A percentile compares a stretch with the other conserved stretches of the same genome.
phyloP scores from a whole-genome alignment of 805 yeast genomes.

The Alloascoidea africana region DNA sequence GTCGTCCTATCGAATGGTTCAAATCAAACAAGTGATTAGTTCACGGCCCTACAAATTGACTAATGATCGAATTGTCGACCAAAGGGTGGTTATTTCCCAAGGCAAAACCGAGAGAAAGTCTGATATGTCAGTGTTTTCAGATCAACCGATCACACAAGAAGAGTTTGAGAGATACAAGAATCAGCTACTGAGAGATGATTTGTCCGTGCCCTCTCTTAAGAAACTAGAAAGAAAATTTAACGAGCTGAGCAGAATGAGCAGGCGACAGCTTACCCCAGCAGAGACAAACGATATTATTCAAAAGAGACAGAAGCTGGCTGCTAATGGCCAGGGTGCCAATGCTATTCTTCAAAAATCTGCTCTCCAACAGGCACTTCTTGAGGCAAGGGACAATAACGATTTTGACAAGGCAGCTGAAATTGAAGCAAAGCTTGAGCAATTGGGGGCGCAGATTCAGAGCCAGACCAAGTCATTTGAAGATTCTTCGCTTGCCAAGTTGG shows the following conservation, averaged over 20 bases:
- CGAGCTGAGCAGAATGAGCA: slow-evolving; percentile 47
- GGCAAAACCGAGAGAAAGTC: slow-evolving; percentile 62
- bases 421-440: slow-evolving; percentile 15
- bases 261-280: slow-evolving; percentile 50
- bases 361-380: slow-evolving; percentile 57
- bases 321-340: slow-evolving; percentile 45
- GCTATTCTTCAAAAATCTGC: slow-evolving; percentile 64
- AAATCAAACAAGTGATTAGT: slow-evolving; percentile 48
- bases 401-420: slow-evolving; percentile 15
- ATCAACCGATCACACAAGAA: slow-evolving; percentile 49
- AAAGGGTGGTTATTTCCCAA: slow-evolving; percentile 62
- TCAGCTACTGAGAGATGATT: slow-evolving; percentile 42
- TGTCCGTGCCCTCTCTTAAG: slow-evolving; percentile 44
- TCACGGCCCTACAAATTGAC: slow-evolving; percentile 33
- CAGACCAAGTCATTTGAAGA: slow-evolving; percentile 4
- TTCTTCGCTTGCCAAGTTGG: slow-evolving; percentile 26
- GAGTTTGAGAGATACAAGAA: slow-evolving; percentile 61
- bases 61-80: slow-evolving; percentile 29
- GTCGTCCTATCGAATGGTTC: slow-evolving; percentile 71
- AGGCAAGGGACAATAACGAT: slow-evolving; percentile 39
- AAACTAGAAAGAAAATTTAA: slow-evolving; percentile 49
- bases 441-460: slow-evolving; percentile 10
- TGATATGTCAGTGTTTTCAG: slow-evolving; percentile 70
- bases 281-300: slow-evolving; percentile 70
- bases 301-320: slow-evolving; percentile 48